phyloP scores from a whole-genome alignment of 768 basidiomycete genomes.

The Chalciporus chontae region DNA sequence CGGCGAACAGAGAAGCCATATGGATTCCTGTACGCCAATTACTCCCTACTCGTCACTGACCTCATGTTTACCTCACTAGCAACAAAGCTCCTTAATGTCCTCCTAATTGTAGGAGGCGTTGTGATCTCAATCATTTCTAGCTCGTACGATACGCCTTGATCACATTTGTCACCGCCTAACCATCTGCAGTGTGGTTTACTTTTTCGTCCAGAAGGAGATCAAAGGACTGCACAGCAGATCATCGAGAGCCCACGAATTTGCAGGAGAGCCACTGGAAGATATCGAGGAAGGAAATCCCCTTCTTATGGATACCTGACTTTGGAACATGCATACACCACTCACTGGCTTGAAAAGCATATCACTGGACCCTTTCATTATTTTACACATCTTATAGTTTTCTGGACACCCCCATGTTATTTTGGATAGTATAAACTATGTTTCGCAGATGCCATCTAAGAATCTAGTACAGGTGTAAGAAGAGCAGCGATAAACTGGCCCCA shows the following conservation, averaged over 20 bases:
- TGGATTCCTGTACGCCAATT: constrained; percentile 63
- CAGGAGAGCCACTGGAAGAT: constrained; percentile 58
- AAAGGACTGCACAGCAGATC: constrained; percentile 47
- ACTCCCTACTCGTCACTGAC: not conserved
- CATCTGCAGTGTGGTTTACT: constrained; percentile 59
- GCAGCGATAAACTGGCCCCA: constrained; percentile 83
- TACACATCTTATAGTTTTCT: no score
- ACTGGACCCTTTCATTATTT: not conserved
- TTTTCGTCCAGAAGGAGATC: constrained; percentile 59
- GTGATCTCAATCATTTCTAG: constrained; percentile 56
- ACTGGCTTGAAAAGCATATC: not conserved
- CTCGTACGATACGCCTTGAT: constrained; percentile 46
- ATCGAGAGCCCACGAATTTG: constrained; percentile 49
- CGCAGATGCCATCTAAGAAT: constrained; percentile 3
- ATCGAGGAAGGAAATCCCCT: constrained; percentile 60
- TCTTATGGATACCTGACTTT: constrained; percentile 7
- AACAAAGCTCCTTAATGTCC: constrained; percentile 62
- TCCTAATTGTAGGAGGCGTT: constrained; percentile 58
- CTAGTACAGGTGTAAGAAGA: constrained; percentile 93
- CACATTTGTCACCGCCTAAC: constrained; percentile 12
- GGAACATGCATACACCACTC: not conserved
- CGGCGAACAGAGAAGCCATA: constrained; percentile 64
- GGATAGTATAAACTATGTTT: constrained; percentile 5
- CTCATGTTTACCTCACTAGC: constrained; percentile 33
- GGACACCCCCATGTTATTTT: not conserved